phyloP scores from a whole-genome alignment of 352 stramenopile genomes.

The Globisporangium abappressorium region DNA sequence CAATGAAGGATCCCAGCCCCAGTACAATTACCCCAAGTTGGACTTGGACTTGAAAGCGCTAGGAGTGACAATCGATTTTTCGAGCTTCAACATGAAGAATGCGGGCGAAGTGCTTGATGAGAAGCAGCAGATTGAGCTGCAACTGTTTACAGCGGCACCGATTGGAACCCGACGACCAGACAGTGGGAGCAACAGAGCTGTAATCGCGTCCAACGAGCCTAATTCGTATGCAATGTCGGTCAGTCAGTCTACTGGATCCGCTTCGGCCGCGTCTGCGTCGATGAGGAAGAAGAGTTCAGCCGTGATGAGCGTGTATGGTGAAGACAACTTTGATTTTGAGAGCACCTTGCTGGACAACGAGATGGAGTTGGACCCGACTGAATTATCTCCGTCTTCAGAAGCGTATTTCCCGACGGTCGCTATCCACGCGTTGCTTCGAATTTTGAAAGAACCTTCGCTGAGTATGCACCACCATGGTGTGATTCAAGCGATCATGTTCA shows the following conservation, averaged over 20 bases:
- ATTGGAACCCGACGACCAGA: constrained; percentile 75
- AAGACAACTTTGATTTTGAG: constrained; percentile 68
- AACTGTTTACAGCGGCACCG: constrained; percentile 82
- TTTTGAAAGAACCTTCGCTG: constrained; percentile 95
- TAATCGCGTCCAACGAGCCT: constrained; percentile 3
- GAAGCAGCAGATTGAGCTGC: constrained; percentile 86
- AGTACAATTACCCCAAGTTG: constrained; percentile 41
- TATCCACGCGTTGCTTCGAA: constrained; percentile 95
- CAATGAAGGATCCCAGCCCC: constrained; percentile 19
- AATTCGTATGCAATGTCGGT: constrained; percentile 18
- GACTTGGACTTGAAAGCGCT: constrained; percentile 63
- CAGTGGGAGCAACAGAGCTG: constrained; percentile 13
- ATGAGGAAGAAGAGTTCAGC: constrained; percentile 23
- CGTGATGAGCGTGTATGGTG: constrained; percentile 20
- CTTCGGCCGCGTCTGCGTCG: constrained; percentile 19
- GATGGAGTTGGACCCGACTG: constrained; percentile 59
- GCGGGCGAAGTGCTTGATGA: constrained; percentile 70
- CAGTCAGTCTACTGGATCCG: constrained; percentile 20
- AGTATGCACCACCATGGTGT: constrained; percentile 95
- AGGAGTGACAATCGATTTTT: constrained; percentile 49
- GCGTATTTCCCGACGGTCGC: constrained; percentile 97
- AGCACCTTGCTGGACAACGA: constrained; percentile 61
- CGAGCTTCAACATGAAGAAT: constrained; percentile 50
- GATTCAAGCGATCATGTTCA: constrained; percentile 98
- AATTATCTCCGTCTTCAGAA: constrained; percentile 77